Conservation (phyloP, 2,329 filamentous ascomycete species). For the Thielaviopsis euricoi region DNA sequence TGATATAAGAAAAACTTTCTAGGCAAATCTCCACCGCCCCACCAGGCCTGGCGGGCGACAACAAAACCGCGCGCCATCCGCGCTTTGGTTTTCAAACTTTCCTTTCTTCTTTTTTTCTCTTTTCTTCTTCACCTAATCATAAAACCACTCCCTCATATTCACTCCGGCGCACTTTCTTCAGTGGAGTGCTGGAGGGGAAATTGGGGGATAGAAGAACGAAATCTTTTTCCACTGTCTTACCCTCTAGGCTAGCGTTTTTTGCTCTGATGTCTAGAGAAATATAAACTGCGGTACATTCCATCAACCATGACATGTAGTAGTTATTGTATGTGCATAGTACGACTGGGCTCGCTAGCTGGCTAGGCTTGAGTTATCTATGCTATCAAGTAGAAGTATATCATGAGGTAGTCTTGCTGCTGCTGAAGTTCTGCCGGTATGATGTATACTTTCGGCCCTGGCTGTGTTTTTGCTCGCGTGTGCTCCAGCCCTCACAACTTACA, state of each 20-base stretch:
- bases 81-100: slow-evolving; percentile 4
- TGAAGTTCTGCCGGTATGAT: not conserved
- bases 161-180: slow-evolving; percentile 39
- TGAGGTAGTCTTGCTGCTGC: too few species aligned
- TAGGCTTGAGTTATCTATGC: too few species aligned
- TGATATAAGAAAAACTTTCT: not conserved
- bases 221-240: slow-evolving; percentile 24
- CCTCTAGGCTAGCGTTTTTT: slow-evolving; percentile 25
- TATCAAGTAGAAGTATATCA: not conserved
- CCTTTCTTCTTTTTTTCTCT: slow-evolving; percentile 14
- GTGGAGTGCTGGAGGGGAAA: slow-evolving; percentile 53
- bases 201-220: slow-evolving; percentile 41
- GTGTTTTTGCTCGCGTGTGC: too few species aligned
- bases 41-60: not conserved
- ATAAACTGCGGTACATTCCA: slow-evolving; percentile 18
- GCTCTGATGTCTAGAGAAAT: slow-evolving; percentile 20
- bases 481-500: too few species aligned
- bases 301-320: not conserved
- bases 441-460: too few species aligned
- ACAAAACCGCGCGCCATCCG: slow-evolving; percentile 1
- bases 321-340: too few species aligned
- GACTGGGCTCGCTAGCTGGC: too few species aligned
- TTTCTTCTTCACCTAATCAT: slow-evolving; percentile 20
- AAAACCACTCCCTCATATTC: slow-evolving; percentile 41
- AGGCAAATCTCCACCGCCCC: not conserved